Conservation (phyloP, 2,329 filamentous ascomycete genomes). For the Ophiosphaerella narmari region DNA sequence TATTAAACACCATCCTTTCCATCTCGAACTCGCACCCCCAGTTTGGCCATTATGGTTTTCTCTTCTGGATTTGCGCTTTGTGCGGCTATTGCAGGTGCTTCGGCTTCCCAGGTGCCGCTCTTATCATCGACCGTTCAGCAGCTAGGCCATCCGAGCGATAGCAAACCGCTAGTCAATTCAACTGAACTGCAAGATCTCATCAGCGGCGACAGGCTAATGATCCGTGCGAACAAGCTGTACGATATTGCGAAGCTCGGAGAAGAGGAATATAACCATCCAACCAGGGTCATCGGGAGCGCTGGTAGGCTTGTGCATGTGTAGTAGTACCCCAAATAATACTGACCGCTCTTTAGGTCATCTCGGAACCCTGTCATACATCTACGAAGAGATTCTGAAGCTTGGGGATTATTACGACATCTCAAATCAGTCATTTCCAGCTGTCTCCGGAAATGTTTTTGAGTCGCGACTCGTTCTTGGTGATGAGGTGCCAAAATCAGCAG, state of each 20-base stretch:
- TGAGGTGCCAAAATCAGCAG: slow-evolving; percentile 39
- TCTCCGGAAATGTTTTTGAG: slow-evolving; percentile 43
- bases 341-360: slow-evolving; percentile 30
- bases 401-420: slow-evolving; percentile 48
- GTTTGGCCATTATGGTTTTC: slow-evolving; percentile 30
- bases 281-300: slow-evolving; percentile 45
- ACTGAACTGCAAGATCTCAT: slow-evolving; percentile 43
- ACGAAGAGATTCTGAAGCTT: slow-evolving; percentile 43
- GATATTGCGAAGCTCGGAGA: slow-evolving; percentile 50
- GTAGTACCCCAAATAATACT: slow-evolving; percentile 1
- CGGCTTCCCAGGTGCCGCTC: slow-evolving; percentile 38
- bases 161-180: slow-evolving; percentile 41
- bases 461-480: slow-evolving; percentile 43
- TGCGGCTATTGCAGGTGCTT: slow-evolving; percentile 30
- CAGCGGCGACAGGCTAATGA: slow-evolving; percentile 38
- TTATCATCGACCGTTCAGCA: slow-evolving; percentile 30
- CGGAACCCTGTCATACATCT: slow-evolving; percentile 46
- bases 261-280: slow-evolving; percentile 50
- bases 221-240: slow-evolving; percentile 44
- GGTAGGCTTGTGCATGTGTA: slow-evolving; percentile 31
- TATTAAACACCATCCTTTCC: slow-evolving; percentile 21
- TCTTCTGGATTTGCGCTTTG: slow-evolving; percentile 33
- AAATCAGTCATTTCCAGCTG: slow-evolving; percentile 44
- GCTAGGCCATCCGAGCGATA: slow-evolving; percentile 25
- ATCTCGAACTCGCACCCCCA: slow-evolving; percentile 10